These are phyloP conservation scores for Thalassiosira allenii DNA, from an alignment of 352 stramenopile species.

Conservation along the genomic window DNA sequence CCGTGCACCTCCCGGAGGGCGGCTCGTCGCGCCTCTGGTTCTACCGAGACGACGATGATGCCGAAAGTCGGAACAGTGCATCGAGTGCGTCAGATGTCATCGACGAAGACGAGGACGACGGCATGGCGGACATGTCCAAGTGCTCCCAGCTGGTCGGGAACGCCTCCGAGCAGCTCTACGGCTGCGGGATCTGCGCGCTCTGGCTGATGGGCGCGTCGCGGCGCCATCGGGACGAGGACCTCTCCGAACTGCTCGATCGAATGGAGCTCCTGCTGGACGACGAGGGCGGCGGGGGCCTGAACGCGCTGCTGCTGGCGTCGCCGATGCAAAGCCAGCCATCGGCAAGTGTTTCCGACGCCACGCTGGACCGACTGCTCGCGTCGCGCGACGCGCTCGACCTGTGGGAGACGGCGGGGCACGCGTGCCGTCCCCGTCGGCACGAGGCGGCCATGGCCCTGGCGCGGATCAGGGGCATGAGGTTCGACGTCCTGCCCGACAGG, in stretches of 20 bases:
- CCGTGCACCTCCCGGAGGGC: conserved; percentile 50
- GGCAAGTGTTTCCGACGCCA: background rate
- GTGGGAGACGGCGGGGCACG: conserved; percentile 65
- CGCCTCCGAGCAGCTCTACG: conserved; percentile 77
- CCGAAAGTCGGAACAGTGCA: background rate
- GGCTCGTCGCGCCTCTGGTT: conserved; percentile 56
- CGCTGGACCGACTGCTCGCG: conserved; percentile 13
- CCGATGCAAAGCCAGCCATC: background rate
- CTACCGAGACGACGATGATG: conserved; percentile 34
- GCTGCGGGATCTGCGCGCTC: conserved; percentile 70
- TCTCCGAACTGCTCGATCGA: conserved; percentile 66
- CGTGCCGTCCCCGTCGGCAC: conserved; percentile 69
- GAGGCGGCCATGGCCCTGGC: conserved; percentile 78
- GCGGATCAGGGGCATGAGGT: conserved; percentile 72
- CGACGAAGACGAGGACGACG: conserved; percentile 73
- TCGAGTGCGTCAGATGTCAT: conserved; percentile 6
- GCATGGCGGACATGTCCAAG: conserved; percentile 79
- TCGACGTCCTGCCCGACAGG: conserved; percentile 74
- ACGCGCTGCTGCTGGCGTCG: conserved; percentile 12
- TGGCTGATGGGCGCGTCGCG: conserved; percentile 52
- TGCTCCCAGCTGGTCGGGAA: conserved; percentile 80
- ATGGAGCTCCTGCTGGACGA: conserved; percentile 66
- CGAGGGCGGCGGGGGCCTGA: conserved; percentile 45
- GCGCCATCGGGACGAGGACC: conserved; percentile 48
- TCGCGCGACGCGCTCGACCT: conserved; percentile 56